Evolutionary conservation across 768 basidiomycete species (phyloP).

Genomic region (Psilocybe cubensis): DNA sequence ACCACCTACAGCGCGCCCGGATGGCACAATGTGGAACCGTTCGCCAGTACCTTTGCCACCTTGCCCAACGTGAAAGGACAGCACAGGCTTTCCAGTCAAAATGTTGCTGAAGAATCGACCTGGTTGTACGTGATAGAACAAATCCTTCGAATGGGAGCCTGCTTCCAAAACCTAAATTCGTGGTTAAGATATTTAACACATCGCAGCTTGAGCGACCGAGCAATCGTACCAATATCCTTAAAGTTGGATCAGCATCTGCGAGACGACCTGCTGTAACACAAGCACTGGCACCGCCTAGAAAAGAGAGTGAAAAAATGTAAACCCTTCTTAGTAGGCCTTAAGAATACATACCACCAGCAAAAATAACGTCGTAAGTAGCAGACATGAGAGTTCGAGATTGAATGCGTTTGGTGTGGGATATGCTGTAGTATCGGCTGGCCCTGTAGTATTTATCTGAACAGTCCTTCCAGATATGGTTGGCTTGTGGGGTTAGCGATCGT

Average conservation of each 20-base stretch:
- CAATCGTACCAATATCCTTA: constrained; percentile 55
- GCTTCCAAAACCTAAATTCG: constrained; percentile 53
- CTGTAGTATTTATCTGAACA: constrained; percentile 8
- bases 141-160: constrained; percentile 52
- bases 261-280: constrained; percentile 62
- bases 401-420: not conserved
- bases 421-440: not conserved
- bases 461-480: not conserved
- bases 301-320: not conserved
- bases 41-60: constrained; percentile 42
- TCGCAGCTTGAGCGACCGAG: not conserved
- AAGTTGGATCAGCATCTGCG: constrained; percentile 49
- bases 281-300: constrained; percentile 53
- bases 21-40: constrained; percentile 45
- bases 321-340: not conserved
- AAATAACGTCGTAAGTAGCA: constrained; percentile 20
- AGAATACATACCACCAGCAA: constrained; percentile 19
- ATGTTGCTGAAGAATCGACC: constrained; percentile 52
- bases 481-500: not conserved
- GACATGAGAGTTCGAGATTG: constrained; percentile 1
- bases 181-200: not conserved
- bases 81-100: constrained; percentile 37
- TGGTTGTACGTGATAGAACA: constrained; percentile 55
- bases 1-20: constrained; percentile 60
- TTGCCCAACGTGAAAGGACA: constrained; percentile 50